Evolutionary conservation across 768 basidiomycete species (phyloP).

Genomic region (Leccinum ochraceum): DNA sequence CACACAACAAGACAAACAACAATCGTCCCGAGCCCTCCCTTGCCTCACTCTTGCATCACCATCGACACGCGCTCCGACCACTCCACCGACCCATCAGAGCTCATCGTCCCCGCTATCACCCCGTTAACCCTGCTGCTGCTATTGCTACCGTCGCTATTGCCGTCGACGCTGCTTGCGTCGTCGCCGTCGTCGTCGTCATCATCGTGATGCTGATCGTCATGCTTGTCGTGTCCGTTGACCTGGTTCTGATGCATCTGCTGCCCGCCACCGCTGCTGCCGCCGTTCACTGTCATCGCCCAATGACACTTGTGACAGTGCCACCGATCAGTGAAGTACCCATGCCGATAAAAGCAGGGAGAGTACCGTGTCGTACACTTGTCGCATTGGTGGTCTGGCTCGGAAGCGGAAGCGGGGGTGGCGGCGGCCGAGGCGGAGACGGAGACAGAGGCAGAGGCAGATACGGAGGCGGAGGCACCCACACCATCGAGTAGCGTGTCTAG

Average conservation of each 20-base stretch:
- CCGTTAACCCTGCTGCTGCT: neutral
- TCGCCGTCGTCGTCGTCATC: neutral
- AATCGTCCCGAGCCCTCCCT: neutral
- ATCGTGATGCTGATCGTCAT: neutral
- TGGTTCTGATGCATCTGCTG: neutral
- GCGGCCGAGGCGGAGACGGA: conserved; percentile 4
- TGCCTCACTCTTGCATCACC: conserved; percentile 21
- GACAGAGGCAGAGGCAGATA: neutral
- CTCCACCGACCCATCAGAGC: conserved; percentile 3
- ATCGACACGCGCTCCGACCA: conserved; percentile 19
- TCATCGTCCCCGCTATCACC: neutral
- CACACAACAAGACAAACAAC: neutral
- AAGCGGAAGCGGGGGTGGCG: neutral
- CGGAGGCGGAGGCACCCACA: neutral
- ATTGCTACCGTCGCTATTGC: neutral
- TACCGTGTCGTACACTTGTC: conserved; percentile 63
- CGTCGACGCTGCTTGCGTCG: neutral
- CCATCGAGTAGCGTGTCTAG: neutral
- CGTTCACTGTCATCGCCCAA: conserved; percentile 23
- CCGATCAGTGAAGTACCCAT: conserved; percentile 24
- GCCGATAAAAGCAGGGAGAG: conserved; percentile 75
- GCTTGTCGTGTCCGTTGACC: neutral
- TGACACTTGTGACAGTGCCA: conserved; percentile 50
- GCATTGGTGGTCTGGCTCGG: conserved; percentile 45
- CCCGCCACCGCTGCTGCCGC: neutral